Evolutionary conservation across 2,329 filamentous ascomycete species (phyloP), one percentile per base, ranked within the genome.

Genomic region (Colletotrichum karsti): DNA sequence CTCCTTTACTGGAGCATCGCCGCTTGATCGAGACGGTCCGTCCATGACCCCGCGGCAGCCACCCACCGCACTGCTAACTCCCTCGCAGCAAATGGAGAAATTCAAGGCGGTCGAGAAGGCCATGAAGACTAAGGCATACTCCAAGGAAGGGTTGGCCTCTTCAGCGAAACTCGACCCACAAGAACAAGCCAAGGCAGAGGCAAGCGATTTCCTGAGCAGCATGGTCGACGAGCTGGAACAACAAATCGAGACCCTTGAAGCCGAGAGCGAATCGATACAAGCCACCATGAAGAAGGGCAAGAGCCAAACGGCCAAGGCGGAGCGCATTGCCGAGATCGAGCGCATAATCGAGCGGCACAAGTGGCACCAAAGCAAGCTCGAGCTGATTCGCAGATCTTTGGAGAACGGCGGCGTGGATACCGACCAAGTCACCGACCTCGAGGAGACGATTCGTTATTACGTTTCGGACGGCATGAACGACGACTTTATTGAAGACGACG

Each of bases 51-150:
- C 61, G 44, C 69, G 57, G 66, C 66, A 63, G 71, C 51, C 69
- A 39, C 54, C 56, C 70, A 26, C 42, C 20, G 61, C 39, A 35
- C 50, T 62, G 60, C 67, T 70, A 62, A 70, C 59, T 9, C 30
- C 15, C 22, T 44, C 74, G 80, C 83, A 96, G 93, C 92, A 95
- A 93, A 99, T 99, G 96, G 96, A 99, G 83, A 94, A 94, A 76
- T 99, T 99, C 89, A 99, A 99, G 85, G 95, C 95, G n/a, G 96
- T 99, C 59, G 96, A 99, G 82, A 99, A 99, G 86, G 96, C 97
- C 77, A 98, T 99, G 96, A 99, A 99, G 87, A 99, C 96, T 64
- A 99, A 99, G 82, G 96, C 96, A 69, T 99, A 97, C 83, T 98
- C 96, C 70, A 98, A 99, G 85, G 96, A 98, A 82, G 96, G 96